Base-by-base conservation (phyloP, 768 basidiomycete species). In the Steccherinum ochraceum region DNA sequence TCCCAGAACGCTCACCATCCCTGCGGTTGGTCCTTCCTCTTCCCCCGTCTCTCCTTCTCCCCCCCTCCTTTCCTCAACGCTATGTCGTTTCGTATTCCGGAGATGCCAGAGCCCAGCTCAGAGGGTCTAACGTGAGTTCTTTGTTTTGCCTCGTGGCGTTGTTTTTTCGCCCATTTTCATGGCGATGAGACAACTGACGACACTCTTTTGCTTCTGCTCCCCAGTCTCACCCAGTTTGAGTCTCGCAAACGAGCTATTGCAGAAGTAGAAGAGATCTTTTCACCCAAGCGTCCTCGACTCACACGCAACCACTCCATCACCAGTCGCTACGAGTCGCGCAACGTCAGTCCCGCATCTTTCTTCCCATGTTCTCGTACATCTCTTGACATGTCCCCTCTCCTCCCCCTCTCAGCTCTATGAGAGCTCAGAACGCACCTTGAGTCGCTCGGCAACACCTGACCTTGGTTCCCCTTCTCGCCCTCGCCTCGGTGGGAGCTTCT, bases 1-100 rank as follows among this genome's bases (percentile, higher is more conserved):
- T n/a, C n/a, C n/a, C n/a, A n/a, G n/a, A n/a, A n/a, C n/a, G n/a
- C n/a, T n/a, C 65, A 11, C 85, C 77, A 60, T 89, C 86, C 86
- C 86, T 89, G 45, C 13, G 42, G 11, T 2, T 12, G 18, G 3
- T 24, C 13, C 24, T 4, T 21, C 24, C 24, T 49, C 18, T 45
- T 45, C 12, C 7, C 7, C 23, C 43, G n/a, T 7, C 43, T 35
- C 30, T n/a, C n/a, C n/a, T 35, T 35, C 7, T 18, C 7, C n/a
- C 43, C 7, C 19, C 12, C 23, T 44, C 23, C n/a, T 44, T 44
- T 18, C 7, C n/a, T 44, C 7, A 44, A 12, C 5, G n/a, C n/a
- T n/a, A 44, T 44, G 19, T 44, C 43, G 7, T 20, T 19, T 44
- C 23, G 23, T 24, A 44, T 44, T 44, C 43, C 43, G n/a, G 7